Conservation (phyloP, 2,329 filamentous ascomycete genomes). For the Davidsoniella neocaledoniae region DNA sequence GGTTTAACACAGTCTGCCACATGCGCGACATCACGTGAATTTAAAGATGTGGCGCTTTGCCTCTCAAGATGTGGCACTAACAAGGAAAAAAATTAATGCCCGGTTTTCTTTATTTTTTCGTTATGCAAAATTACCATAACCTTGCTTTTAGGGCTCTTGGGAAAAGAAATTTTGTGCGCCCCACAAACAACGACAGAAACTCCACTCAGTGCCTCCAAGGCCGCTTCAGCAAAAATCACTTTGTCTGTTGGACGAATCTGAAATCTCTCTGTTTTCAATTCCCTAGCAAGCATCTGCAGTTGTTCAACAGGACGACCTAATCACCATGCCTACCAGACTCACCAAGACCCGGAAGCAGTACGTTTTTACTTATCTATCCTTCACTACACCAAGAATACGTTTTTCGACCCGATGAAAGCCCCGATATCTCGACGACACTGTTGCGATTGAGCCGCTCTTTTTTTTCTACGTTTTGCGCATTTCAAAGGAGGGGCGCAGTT, state of each 20-base stretch:
- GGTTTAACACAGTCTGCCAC: neutral
- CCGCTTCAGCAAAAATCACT: slow-evolving; percentile 12
- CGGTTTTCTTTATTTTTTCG: slow-evolving; percentile 1
- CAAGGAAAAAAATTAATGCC: neutral
- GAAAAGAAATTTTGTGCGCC: slow-evolving; percentile 9
- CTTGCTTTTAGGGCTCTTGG: slow-evolving; percentile 11
- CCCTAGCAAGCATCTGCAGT: slow-evolving; percentile 12
- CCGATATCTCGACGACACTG: slow-evolving; percentile 9
- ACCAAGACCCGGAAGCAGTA: slow-evolving; percentile 67
- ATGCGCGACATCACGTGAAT: slow-evolving; percentile 5
- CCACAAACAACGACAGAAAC: slow-evolving; percentile 8
- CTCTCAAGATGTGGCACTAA: neutral
- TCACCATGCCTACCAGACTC: slow-evolving; percentile 57
- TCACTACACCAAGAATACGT: slow-evolving; percentile 8
- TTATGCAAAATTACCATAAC: neutral
- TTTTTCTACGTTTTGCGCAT: neutral
- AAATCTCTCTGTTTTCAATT: slow-evolving; percentile 12
- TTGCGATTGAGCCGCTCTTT: slow-evolving; percentile 12
- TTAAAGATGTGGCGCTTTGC: neutral
- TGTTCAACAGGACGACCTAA: slow-evolving; percentile 17
- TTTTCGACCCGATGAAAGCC: slow-evolving; percentile 13
- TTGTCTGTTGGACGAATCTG: slow-evolving; percentile 9
- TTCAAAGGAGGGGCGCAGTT: slow-evolving; percentile 9
- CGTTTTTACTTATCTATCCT: slow-evolving; percentile 22
- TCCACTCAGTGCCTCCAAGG: slow-evolving; percentile 8